phyloP scores from a whole-genome alignment of 2,329 filamentous ascomycete species.

The Pleomassaria siparia region DNA sequence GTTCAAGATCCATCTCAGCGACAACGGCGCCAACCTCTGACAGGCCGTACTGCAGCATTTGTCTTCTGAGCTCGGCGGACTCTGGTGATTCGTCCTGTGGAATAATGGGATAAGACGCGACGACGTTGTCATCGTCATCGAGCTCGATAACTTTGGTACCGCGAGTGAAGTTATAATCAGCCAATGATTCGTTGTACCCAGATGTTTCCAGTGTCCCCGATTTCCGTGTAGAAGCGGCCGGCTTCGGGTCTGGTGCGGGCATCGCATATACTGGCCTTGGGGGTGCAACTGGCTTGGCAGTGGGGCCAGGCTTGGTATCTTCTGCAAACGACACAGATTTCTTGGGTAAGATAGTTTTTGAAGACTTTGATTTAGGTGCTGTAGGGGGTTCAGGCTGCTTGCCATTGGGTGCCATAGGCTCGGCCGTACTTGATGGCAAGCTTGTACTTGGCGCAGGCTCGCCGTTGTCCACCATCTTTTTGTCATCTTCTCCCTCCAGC shows the following conservation, averaged over 20 bases:
- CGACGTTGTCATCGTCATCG: conserved; percentile 45
- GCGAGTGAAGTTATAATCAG: conserved; percentile 29
- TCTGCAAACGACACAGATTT: conserved; percentile 67
- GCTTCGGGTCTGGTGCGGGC: background rate
- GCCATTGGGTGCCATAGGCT: background rate
- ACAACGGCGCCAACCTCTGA: conserved; percentile 89
- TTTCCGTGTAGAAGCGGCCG: conserved; percentile 9
- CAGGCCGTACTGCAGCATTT: conserved; percentile 90
- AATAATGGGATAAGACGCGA: conserved; percentile 55
- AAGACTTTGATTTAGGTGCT: background rate
- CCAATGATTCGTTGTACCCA: conserved; percentile 31
- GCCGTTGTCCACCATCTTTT: background rate
- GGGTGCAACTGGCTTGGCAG: background rate
- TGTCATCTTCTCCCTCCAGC: conserved; percentile 15
- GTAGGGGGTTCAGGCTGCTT: background rate
- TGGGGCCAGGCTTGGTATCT: conserved; percentile 54
- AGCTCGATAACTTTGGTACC: conserved; percentile 47
- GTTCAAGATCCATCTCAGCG: conserved; percentile 84
- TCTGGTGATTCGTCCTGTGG: conserved; percentile 76
- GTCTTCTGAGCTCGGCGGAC: conserved; percentile 75
- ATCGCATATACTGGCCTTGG: conserved; percentile 1
- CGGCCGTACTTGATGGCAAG: background rate
- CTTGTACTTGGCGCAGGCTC: conserved; percentile 1
- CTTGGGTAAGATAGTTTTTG: conserved; percentile 30
- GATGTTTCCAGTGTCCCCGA: conserved; percentile 15